Percentiles rank a stretch among this genome's conserved stretches.
These are phyloP conservation scores for Capsicum chinense DNA, from an alignment of 257 asterid species.

Conservation along the genomic window DNA sequence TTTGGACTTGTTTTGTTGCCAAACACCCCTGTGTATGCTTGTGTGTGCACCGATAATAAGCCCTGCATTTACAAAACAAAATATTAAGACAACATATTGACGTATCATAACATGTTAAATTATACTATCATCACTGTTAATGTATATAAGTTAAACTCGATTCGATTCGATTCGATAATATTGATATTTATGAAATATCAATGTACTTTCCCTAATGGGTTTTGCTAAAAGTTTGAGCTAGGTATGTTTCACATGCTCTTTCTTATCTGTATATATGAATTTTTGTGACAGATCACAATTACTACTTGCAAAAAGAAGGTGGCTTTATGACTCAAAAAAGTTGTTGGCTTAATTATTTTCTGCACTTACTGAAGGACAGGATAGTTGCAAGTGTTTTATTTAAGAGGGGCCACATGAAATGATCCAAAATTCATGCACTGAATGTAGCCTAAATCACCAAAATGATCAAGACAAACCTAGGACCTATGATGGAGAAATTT, in stretches of 20 bases:
- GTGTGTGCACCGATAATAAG: constrained; percentile 86
- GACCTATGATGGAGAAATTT: neutral
- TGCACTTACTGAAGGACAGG: neutral
- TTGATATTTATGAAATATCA: too few relatives aligned
- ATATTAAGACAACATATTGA: neutral
- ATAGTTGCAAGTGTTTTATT: neutral
- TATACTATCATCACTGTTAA: too few relatives aligned
- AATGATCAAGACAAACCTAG: neutral
- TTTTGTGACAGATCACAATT: too few relatives aligned
- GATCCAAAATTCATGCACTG: neutral
- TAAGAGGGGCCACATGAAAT: constrained; percentile 18
- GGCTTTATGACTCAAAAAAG: neutral
- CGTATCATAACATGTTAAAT: neutral
- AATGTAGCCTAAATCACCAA: constrained; percentile 4
- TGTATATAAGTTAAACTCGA: neutral
- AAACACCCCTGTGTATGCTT: constrained; percentile 73
- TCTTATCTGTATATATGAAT: too few relatives aligned
- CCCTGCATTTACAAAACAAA: constrained; percentile 45
- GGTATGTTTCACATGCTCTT: too few relatives aligned
- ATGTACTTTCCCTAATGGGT: too few relatives aligned
- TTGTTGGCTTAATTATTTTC: neutral
- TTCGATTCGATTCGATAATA: neutral
- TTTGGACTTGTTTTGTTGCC: constrained; percentile 85
- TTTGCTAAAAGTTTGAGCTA: too few relatives aligned
- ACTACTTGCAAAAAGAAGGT: neutral